Conservation (phyloP, 192 early-diverging fungal genomes). For the Entomortierella parvispora region DNA sequence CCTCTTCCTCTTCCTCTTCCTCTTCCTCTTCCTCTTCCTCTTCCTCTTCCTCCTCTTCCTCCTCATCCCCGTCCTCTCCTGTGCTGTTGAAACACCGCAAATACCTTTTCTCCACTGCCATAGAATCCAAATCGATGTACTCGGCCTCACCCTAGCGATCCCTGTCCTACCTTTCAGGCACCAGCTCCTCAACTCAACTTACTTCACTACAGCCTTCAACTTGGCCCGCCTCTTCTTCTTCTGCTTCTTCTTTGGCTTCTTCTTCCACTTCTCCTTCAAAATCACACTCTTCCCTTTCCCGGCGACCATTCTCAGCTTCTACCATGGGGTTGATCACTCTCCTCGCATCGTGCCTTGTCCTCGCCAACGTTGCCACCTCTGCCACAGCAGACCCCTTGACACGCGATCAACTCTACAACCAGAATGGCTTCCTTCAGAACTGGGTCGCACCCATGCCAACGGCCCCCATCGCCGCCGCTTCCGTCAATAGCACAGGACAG, state of each 20-base stretch:
- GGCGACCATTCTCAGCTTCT: not conserved
- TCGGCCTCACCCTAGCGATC: no score
- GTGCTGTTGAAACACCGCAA: not conserved
- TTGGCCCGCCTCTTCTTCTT: not conserved
- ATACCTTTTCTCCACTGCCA: conserved; percentile 2
- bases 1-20: not conserved
- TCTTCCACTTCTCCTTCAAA: not conserved
- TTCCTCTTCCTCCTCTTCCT: not conserved
- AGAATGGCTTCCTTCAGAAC: conserved; percentile 41
- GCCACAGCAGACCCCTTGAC: conserved; percentile 20
- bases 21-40: not conserved
- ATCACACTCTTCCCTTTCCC: conserved; percentile 11
- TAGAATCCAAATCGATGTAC: conserved; percentile 2
- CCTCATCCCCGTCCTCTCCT: not conserved
- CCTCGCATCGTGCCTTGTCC: conserved; percentile 28
- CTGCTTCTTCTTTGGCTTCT: not conserved
- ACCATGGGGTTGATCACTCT: not conserved
- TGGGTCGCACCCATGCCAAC: conserved; percentile 56
- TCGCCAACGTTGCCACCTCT: not conserved
- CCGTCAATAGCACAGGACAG: conserved; percentile 4
- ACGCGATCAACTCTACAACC: conserved; percentile 28
- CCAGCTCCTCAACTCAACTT: not conserved
- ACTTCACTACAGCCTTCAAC: no score
- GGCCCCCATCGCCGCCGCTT: conserved; percentile 2
- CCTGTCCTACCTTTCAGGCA: conserved; percentile 5